Conservation (phyloP, 331 rosid genomes). For the Malus hybrid region DNA sequence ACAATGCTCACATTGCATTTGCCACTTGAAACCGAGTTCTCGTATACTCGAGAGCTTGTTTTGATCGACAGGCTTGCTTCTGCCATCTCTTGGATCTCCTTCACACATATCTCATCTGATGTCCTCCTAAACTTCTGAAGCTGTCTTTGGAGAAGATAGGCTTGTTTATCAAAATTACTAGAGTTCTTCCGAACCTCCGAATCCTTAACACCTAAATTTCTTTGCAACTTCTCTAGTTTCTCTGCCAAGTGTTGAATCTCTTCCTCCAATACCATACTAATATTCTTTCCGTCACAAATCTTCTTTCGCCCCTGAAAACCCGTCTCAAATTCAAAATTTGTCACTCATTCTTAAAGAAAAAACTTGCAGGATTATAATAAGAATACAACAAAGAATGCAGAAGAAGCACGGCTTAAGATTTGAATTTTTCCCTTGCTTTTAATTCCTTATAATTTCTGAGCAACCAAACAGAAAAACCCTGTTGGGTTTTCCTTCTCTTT, state of each 20-base stretch:
- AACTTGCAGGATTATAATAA: neutral
- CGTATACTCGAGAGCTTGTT: slow-evolving; percentile 25
- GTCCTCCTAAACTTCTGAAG: slow-evolving; percentile 52
- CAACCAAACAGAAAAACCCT: neutral
- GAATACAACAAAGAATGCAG: neutral
- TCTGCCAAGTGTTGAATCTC: slow-evolving; percentile 54
- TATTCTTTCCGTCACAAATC: slow-evolving; percentile 50
- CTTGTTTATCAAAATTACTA: slow-evolving; percentile 60
- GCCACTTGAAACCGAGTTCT: slow-evolving; percentile 43
- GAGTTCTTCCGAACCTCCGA: slow-evolving; percentile 11
- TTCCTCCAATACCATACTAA: slow-evolving; percentile 44
- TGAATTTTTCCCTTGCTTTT: neutral
- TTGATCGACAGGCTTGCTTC: slow-evolving; percentile 42
- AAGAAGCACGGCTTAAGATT: neutral
- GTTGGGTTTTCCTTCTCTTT: too few relatives aligned
- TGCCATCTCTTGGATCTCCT: slow-evolving; percentile 56
- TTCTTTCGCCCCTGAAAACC: slow-evolving; percentile 61
- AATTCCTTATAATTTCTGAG: neutral
- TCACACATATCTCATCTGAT: slow-evolving; percentile 42
- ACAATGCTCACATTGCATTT: slow-evolving; percentile 47
- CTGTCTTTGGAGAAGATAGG: slow-evolving; percentile 41
- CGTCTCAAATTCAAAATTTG: neutral
- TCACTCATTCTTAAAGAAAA: neutral
- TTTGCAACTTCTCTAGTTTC: slow-evolving; percentile 59
- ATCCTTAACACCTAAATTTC: slow-evolving; percentile 37